phyloP scores from a whole-genome alignment of 192 early-diverging fungal species.

The Coemansia sp. region DNA sequence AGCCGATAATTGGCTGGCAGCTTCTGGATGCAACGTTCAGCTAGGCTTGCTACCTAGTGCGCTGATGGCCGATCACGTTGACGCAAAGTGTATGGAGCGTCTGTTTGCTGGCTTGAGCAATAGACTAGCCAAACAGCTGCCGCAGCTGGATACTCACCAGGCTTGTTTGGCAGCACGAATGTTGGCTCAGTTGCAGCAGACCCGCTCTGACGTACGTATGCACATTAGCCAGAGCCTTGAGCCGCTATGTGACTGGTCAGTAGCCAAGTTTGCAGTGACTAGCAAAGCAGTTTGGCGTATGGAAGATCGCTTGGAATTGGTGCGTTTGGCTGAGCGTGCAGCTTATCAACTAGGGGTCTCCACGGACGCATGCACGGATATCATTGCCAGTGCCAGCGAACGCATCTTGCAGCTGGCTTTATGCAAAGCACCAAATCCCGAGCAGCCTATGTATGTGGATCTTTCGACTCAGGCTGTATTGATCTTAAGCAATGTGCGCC shows the following conservation, averaged over 20 bases:
- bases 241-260: slow-evolving; percentile 20
- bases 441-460: slow-evolving; percentile 14
- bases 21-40: slow-evolving; percentile 7
- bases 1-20: slow-evolving; percentile 24
- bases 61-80: slow-evolving; percentile 14
- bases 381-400: slow-evolving; percentile 30
- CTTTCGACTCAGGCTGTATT: slow-evolving; percentile 12
- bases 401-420: slow-evolving; percentile 32
- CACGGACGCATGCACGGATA: slow-evolving; percentile 20
- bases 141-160: not conserved
- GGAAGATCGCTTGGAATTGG: slow-evolving; percentile 28
- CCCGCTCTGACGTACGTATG: slow-evolving; percentile 3
- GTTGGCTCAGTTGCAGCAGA: no score
- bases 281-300: slow-evolving; percentile 4
- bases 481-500: slow-evolving; percentile 11
- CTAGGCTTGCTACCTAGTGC: slow-evolving; percentile 16
- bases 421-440: slow-evolving; percentile 6
- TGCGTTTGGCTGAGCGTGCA: slow-evolving; percentile 21
- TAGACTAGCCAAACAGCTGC: not conserved
- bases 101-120: not conserved
- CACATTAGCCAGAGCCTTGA: slow-evolving; percentile 26
- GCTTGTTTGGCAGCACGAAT: no score
- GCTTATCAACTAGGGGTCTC: slow-evolving; percentile 4
- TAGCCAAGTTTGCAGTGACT: slow-evolving; percentile 11
- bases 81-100: not conserved